Base-by-base conservation (phyloP, 345 rosid genomes). In the Nasturtium officinale region DNA sequence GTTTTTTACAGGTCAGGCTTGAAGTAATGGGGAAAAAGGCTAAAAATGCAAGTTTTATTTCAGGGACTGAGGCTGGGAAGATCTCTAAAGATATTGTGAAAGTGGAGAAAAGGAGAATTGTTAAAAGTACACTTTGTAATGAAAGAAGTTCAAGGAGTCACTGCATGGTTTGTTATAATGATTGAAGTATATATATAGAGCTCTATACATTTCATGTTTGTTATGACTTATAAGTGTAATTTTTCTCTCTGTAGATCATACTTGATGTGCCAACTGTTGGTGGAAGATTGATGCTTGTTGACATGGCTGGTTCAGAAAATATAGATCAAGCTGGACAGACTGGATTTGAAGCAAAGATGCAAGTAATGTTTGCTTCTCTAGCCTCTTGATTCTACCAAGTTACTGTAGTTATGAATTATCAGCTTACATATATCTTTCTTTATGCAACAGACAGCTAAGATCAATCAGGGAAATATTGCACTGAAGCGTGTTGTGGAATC, bases 251-350 rank as follows among this genome's bases (percentile, higher is more conserved):
- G 58, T 82, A 95, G 99, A 87, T 95, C 55, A 88, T 91, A 54
- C 90, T 95, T 45, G 97, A 95, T 84, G 99, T 91, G 23, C 99
- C 99, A 15, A 88, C 97, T 0, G 96, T 95, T 58, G 99, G 99
- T 33, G 99, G 99, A 76, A 82, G 90, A 62, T 79, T 95, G 63
- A 91, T 95, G 99, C 97, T 95, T 47, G 99, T 95, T 21, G 99
- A 95, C 64, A 95, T 95, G 99, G 99, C 99, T 52, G 99, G 99
- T 69, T 95, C 99, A 13, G 99, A 95, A 57, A 95, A 95, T 74
- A 91, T 95, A 30, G 99, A 95, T 69, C 97, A 89, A 81, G 99
- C 99, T 26, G 99, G 99, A 2, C 99, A 95, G 75, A 80, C 63
- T 40, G 95, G 93, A 51, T 87, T 86, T 78, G 99, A 95, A 80